Evolutionary conservation across 352 stramenopile species (phyloP).

Genomic region (Pythium myriotylum): DNA sequence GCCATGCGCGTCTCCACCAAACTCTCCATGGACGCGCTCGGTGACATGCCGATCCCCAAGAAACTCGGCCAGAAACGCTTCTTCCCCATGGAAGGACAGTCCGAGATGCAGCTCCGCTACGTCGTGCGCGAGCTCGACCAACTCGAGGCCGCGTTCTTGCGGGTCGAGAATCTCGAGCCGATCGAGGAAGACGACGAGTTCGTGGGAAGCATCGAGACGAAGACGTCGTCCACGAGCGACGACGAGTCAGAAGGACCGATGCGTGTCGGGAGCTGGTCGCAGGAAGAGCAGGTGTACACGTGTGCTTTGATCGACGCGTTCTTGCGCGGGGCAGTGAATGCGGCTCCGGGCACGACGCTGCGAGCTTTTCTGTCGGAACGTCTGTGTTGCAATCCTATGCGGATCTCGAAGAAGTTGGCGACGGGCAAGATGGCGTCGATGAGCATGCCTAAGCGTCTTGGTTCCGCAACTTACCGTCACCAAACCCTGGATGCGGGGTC

Average conservation of each 20-base stretch:
- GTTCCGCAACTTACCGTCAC: neutral
- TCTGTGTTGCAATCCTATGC: slow-evolving; percentile 31
- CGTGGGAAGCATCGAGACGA: neutral
- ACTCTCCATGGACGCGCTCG: slow-evolving; percentile 20
- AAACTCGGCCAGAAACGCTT: slow-evolving; percentile 30
- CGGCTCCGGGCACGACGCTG: slow-evolving; percentile 22
- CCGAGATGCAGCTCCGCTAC: neutral
- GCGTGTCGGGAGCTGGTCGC: slow-evolving; percentile 28
- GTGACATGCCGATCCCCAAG: slow-evolving; percentile 22
- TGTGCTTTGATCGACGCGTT: slow-evolving; percentile 27
- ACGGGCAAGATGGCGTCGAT: slow-evolving; percentile 7
- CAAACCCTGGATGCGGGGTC: neutral
- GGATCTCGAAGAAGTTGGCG: slow-evolving; percentile 33
- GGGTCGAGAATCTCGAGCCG: slow-evolving; percentile 2
- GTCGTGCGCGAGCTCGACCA: slow-evolving; percentile 2
- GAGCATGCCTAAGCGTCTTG: slow-evolving; percentile 2
- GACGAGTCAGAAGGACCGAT: neutral
- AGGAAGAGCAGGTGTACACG: slow-evolving; percentile 62
- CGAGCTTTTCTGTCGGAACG: slow-evolving; percentile 25
- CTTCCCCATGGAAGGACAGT: slow-evolving; percentile 7
- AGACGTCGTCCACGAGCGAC: neutral
- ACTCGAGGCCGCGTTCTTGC: slow-evolving; percentile 9
- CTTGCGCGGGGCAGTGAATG: slow-evolving; percentile 13
- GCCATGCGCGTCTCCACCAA: slow-evolving; percentile 35
- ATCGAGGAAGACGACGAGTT: neutral